These are phyloP conservation scores for Steccherinum ochraceum DNA, from an alignment of 768 basidiomycete genomes.

Conservation along the genomic window DNA sequence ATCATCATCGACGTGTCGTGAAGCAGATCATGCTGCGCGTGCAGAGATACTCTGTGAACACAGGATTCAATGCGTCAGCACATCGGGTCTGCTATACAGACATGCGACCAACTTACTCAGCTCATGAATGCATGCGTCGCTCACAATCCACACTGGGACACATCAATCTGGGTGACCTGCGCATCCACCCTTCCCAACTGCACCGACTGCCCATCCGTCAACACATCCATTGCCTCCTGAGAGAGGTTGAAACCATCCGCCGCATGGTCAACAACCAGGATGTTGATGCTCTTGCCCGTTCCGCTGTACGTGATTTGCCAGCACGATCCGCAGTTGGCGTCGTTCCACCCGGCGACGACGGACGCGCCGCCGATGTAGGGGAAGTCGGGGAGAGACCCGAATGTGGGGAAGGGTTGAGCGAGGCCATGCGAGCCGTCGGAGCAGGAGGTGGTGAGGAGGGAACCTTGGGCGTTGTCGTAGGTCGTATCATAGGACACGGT, in stretches of 20 bases:
- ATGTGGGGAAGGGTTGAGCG: slow-evolving; percentile 27
- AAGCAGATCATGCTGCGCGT: too few species aligned
- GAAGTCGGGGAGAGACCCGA: slow-evolving; percentile 31
- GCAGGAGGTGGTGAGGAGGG: slow-evolving; percentile 28
- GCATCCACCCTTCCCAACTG: slow-evolving; percentile 44
- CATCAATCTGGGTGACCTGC: slow-evolving; percentile 33
- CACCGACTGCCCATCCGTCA: slow-evolving; percentile 36
- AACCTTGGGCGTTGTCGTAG: slow-evolving; percentile 26
- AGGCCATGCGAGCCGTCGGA: slow-evolving; percentile 34
- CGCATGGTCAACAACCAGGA: slow-evolving; percentile 26
- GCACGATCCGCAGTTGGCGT: slow-evolving; percentile 27
- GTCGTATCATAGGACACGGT: slow-evolving; percentile 31
- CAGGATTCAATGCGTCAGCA: too few species aligned
- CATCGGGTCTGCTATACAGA: too few species aligned
- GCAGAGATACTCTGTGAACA: too few species aligned
- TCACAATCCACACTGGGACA: slow-evolving; percentile 46
- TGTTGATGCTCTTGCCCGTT: slow-evolving; percentile 19
- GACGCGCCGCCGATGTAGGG: slow-evolving; percentile 31
- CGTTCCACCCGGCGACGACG: slow-evolving; percentile 25
- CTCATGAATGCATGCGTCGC: not conserved
- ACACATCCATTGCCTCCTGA: slow-evolving; percentile 26
- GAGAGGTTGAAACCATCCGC: slow-evolving; percentile 29
- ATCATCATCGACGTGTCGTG: too few species aligned
- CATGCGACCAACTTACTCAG: too few species aligned
- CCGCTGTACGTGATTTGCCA: slow-evolving; percentile 23